These are phyloP conservation scores for Botrytis galanthina DNA, from an alignment of 2,329 filamentous ascomycete genomes.

Conservation along the genomic window DNA sequence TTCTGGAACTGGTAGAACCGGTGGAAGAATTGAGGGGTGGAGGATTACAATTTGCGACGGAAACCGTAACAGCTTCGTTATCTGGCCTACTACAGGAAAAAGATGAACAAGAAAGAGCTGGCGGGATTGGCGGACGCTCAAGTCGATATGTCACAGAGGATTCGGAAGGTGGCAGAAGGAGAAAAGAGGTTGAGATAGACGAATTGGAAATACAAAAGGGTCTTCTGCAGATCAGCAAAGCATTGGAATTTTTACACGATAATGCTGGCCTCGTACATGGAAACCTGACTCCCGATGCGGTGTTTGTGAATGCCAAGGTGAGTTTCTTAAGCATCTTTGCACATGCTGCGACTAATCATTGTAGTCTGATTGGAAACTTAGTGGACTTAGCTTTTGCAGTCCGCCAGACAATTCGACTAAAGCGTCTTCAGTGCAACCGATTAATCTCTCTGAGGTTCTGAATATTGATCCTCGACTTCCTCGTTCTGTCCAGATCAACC, in stretches of 20 bases:
- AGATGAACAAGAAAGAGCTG: conserved; percentile 75
- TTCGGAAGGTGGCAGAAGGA: conserved; percentile 66
- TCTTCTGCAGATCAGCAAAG: conserved; percentile 86
- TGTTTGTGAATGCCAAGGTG: conserved; percentile 91
- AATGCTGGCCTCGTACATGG: conserved; percentile 91
- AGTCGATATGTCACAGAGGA: conserved; percentile 82
- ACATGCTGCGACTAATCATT: conserved; percentile 37
- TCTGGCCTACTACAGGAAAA: conserved; percentile 80
- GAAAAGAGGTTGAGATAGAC: conserved; percentile 87
- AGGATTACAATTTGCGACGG: conserved; percentile 92
- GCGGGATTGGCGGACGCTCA: conserved; percentile 65
- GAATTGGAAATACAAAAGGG: conserved; percentile 98
- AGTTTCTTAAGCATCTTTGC: conserved; percentile 33
- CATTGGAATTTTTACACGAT: conserved; percentile 91
- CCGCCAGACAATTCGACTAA: conserved; percentile 74
- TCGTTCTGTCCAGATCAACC: conserved; percentile 76
- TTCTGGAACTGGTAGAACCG: conserved; percentile 89
- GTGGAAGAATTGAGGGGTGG: conserved; percentile 91
- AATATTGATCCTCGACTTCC: conserved; percentile 85
- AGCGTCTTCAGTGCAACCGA: conserved; percentile 71
- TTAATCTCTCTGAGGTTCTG: conserved; percentile 79
- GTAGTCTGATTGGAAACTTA: conserved; percentile 96
- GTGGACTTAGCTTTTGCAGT: conserved; percentile 86
- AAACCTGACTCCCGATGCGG: conserved; percentile 89
- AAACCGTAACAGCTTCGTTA: conserved; percentile 86